phyloP scores from a whole-genome alignment of 768 basidiomycete species.

The Serpula lacrymans region DNA sequence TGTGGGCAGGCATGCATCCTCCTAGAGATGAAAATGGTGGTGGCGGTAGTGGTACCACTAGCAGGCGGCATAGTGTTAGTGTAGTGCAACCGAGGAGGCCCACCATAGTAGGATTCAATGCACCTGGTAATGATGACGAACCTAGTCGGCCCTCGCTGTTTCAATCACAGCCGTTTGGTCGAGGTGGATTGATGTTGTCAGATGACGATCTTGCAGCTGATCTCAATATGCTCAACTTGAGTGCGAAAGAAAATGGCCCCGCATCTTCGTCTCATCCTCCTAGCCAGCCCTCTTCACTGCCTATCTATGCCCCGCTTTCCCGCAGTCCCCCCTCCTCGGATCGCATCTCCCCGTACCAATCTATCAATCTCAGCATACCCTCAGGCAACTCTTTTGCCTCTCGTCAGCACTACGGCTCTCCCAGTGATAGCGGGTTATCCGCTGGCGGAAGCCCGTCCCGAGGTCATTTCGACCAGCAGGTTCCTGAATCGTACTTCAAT shows the following conservation, averaged over 20 bases:
- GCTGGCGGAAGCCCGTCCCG: constrained; percentile 48
- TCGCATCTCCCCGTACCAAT: constrained; percentile 51
- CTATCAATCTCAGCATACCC: constrained; percentile 61
- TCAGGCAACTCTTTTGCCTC: constrained; percentile 38
- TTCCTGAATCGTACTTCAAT: constrained; percentile 34
- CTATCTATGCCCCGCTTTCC: constrained; percentile 69
- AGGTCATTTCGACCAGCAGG: constrained; percentile 44
- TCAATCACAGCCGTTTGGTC: constrained; percentile 32
- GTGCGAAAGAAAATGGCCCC: constrained; percentile 25
- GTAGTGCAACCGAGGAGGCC: constrained; percentile 73
- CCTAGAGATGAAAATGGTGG: constrained; percentile 61
- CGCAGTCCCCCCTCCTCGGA: constrained; percentile 59
- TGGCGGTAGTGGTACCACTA: constrained; percentile 76
- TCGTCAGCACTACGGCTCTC: constrained; percentile 51
- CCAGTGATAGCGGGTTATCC: constrained; percentile 59
- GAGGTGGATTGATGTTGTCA: constrained; percentile 63
- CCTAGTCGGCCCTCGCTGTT: constrained; percentile 27
- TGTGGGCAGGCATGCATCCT: constrained; percentile 71
- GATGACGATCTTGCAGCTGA: constrained; percentile 82
- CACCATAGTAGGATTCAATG: constrained; percentile 67
- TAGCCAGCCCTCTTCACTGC: constrained; percentile 71
- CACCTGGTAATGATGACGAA: constrained; percentile 50
- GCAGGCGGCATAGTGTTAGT: constrained; percentile 78
- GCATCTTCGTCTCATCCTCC: constrained; percentile 51
- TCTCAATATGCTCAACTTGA: constrained; percentile 60